Evolutionary conservation across 2,329 filamentous ascomycete species (phyloP), one percentile per base, ranked within the genome.

Genomic region (Cordyceps fumosorosea): DNA sequence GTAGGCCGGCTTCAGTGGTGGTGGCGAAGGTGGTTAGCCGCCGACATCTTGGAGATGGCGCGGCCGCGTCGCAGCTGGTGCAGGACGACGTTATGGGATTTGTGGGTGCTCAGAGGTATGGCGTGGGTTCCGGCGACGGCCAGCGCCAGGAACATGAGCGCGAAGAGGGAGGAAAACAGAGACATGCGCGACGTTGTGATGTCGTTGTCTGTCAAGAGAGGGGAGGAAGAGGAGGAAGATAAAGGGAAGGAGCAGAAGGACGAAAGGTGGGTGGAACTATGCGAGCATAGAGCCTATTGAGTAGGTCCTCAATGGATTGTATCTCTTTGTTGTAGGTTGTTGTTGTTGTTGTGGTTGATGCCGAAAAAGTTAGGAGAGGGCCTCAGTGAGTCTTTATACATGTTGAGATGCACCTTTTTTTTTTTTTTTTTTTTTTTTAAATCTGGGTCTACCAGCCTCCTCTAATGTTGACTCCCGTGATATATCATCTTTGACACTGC

Each of bases 31-130:
- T 29, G 40, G 40, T 44, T 48, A 16, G 58, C 58, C 22, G 56
- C 56, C n/a, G 56, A 50, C 34, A 58, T 40, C 26, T 51, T 48
- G n/a, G 58, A 60, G 50, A 60, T 20, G n/a, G 50, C 58, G 29
- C 58, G 58, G 58, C 58, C 37, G 42, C 58, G 58, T 29, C 32
- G 54, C 24, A 60, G 42, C 11, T 60, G 58, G 18, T 55, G 58
- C 10, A 60, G 50, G 10, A 60, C 8, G 7, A 40, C n/a, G 51
- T 60, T 50, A 11, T 26, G 34, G 3, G 58, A 55, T 4, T 26
- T 29, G 20, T 37, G 29, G 6, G 24, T 37, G 40, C 44, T 52
- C 16, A 60, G 16, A 12, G 58, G 58, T 24, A 55, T 26, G 3
- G 51, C 58, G 29, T 55, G 58, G 7, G 37, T 22, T 40, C 58